These are phyloP conservation scores for Globisporangium viniferum DNA, from an alignment of 352 stramenopile species.

Conservation along the genomic window DNA sequence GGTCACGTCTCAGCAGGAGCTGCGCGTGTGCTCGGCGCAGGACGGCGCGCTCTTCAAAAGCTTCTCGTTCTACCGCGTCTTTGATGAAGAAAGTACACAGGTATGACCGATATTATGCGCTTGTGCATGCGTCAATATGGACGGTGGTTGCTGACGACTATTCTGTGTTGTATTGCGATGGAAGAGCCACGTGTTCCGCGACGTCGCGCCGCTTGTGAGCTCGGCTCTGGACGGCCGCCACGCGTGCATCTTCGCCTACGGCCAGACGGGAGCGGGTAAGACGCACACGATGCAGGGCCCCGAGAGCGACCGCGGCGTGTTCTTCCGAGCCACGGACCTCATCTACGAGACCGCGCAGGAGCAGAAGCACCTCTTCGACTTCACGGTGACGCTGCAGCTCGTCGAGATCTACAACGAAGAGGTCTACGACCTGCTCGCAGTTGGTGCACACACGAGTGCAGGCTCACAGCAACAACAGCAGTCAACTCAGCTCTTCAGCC, in stretches of 20 bases:
- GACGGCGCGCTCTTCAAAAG: slow-evolving; percentile 62
- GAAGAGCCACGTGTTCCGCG: slow-evolving; percentile 87
- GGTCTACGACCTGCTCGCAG: slow-evolving; percentile 65
- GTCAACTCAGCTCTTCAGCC: slow-evolving; percentile 11
- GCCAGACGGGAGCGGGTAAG: slow-evolving; percentile 68
- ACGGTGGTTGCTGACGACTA: slow-evolving; percentile 40
- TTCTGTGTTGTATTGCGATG: slow-evolving; percentile 23
- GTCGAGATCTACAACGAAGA: slow-evolving; percentile 89
- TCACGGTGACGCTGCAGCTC: slow-evolving; percentile 51
- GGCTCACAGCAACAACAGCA: slow-evolving; percentile 7
- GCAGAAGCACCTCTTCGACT: slow-evolving; percentile 48
- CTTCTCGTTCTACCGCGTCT: slow-evolving; percentile 86
- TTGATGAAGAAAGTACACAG: slow-evolving; percentile 80
- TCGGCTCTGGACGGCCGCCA: slow-evolving; percentile 90
- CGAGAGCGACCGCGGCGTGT: slow-evolving; percentile 33
- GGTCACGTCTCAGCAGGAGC: slow-evolving; percentile 17
- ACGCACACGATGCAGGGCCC: slow-evolving; percentile 35
- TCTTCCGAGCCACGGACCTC: slow-evolving; percentile 37
- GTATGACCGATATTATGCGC: slow-evolving; percentile 19
- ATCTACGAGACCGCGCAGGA: slow-evolving; percentile 38
- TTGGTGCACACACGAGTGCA: not conserved
- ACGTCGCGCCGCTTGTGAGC: slow-evolving; percentile 88
- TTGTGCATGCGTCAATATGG: slow-evolving; percentile 33
- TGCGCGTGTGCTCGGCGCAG: slow-evolving; percentile 29
- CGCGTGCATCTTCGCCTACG: slow-evolving; percentile 95